These are phyloP conservation scores for Lipomyces anomalus DNA, from an alignment of 805 yeast genomes.

Conservation along the genomic window DNA sequence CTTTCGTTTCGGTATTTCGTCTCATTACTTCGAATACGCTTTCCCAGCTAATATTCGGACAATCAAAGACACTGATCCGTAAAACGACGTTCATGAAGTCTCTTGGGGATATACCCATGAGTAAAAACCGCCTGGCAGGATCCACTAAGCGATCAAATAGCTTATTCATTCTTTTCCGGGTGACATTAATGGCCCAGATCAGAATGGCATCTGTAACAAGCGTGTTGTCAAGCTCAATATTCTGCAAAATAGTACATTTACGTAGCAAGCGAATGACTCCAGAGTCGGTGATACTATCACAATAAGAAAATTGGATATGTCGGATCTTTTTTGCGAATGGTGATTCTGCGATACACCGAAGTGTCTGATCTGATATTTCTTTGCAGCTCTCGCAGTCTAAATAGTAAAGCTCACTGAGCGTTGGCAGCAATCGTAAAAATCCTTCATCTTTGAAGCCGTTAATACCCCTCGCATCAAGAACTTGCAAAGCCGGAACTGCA, in stretches of 20 bases:
- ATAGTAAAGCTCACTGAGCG: slow-evolving; percentile 3
- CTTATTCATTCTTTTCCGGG: slow-evolving; percentile 6
- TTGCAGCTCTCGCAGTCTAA: slow-evolving; percentile 19
- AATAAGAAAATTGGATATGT: slow-evolving; percentile 13
- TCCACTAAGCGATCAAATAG: not conserved
- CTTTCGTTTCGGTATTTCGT: slow-evolving; percentile 11
- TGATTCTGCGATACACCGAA: slow-evolving; percentile 1
- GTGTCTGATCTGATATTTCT: slow-evolving; percentile 9
- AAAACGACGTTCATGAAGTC: slow-evolving; percentile 5
- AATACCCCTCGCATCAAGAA: slow-evolving; percentile 8
- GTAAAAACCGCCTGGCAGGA: not conserved
- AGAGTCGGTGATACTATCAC: slow-evolving; percentile 8
- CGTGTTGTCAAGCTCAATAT: slow-evolving; percentile 18
- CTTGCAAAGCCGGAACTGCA: slow-evolving; percentile 10
- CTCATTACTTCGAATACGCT: slow-evolving; percentile 10
- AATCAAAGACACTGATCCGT: slow-evolving; percentile 14
- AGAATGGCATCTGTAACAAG: slow-evolving; percentile 13
- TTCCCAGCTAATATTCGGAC: slow-evolving; percentile 19
- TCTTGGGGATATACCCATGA: not conserved
- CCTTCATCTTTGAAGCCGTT: slow-evolving; percentile 7
- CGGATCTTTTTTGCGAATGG: slow-evolving; percentile 4
- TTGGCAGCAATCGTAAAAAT: slow-evolving; percentile 5
- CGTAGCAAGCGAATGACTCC: slow-evolving; percentile 6
- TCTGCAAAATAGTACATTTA: slow-evolving; percentile 6
- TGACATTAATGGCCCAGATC: slow-evolving; percentile 5